A percentile compares a stretch with the other conserved stretches of the same genome.
Conservation (phyloP, 2,329 filamentous ascomycete genomes). For the Xylaria polymorpha region DNA sequence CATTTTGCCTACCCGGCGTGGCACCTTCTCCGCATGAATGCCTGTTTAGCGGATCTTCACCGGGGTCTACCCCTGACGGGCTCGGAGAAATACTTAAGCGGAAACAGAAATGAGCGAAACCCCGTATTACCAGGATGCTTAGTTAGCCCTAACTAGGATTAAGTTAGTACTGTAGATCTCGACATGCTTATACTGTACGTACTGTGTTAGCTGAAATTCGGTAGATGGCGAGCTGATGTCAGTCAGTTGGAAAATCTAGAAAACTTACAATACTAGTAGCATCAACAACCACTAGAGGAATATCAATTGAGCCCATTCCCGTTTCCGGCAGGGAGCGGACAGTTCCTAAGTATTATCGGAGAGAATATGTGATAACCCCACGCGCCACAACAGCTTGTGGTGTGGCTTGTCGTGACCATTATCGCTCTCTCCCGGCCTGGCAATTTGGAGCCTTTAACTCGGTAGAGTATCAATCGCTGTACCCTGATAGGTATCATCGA, state of each 20-base stretch:
- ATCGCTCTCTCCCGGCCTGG: neutral
- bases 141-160: neutral
- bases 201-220: neutral
- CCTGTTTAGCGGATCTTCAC: neutral
- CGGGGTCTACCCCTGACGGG: neutral
- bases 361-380: neutral
- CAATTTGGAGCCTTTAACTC: neutral
- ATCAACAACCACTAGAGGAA: neutral
- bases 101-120: slow-evolving; percentile 8
- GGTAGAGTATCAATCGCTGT: neutral
- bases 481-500: neutral
- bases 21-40: slow-evolving; percentile 8
- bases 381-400: neutral
- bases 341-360: neutral
- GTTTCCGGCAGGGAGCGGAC: neutral
- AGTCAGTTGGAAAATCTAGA: neutral
- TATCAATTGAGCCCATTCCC: neutral
- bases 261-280: neutral
- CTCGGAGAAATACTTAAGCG: neutral
- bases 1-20: slow-evolving; percentile 3
- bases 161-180: neutral
- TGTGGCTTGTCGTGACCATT: neutral
- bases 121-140: neutral
- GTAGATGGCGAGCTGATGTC: neutral
- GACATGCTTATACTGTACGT: neutral